phyloP scores from a whole-genome alignment of 371 early-diverging fungal species.

The Blyttiomyces sp. region DNA sequence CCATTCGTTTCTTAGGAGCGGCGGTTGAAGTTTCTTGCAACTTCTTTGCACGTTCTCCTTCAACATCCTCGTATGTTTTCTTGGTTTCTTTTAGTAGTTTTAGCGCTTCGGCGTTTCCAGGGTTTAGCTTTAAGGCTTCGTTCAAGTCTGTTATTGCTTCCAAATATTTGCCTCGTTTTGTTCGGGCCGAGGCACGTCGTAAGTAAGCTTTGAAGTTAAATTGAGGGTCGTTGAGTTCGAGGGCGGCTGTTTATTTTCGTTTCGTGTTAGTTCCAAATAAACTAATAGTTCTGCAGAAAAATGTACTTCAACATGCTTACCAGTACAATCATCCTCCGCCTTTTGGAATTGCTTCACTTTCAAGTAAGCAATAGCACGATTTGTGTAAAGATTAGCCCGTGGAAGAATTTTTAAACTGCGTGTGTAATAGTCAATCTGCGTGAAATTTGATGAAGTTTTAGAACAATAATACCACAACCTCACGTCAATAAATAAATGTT shows the following conservation, averaged over 20 bases:
- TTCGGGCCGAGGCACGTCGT: slow-evolving; percentile 21
- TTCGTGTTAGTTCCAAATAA: not conserved
- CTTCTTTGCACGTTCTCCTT: slow-evolving; percentile 6
- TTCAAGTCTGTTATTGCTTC: slow-evolving; percentile 6
- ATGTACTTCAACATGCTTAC: slow-evolving; percentile 1
- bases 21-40: not conserved
- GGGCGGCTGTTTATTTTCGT: slow-evolving; percentile 1
- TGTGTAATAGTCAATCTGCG: slow-evolving; percentile 20
- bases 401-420: slow-evolving; percentile 9
- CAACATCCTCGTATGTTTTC: slow-evolving; percentile 5
- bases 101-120: slow-evolving; percentile 12
- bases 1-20: not conserved
- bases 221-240: not conserved
- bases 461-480: not conserved
- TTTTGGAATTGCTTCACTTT: slow-evolving; percentile 15
- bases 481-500: not conserved
- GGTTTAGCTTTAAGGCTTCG: slow-evolving; percentile 3
- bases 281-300: not conserved
- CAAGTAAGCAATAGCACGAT: slow-evolving; percentile 15
- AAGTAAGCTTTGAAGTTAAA: slow-evolving; percentile 16
- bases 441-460: not conserved
- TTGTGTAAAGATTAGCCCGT: slow-evolving; percentile 15
- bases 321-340: slow-evolving; percentile 17
- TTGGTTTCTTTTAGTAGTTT: not conserved
- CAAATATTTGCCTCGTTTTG: slow-evolving; percentile 15